Evolutionary conservation across 345 rosid genomes (phyloP).

Genomic region (Linum usitatissimum): DNA sequence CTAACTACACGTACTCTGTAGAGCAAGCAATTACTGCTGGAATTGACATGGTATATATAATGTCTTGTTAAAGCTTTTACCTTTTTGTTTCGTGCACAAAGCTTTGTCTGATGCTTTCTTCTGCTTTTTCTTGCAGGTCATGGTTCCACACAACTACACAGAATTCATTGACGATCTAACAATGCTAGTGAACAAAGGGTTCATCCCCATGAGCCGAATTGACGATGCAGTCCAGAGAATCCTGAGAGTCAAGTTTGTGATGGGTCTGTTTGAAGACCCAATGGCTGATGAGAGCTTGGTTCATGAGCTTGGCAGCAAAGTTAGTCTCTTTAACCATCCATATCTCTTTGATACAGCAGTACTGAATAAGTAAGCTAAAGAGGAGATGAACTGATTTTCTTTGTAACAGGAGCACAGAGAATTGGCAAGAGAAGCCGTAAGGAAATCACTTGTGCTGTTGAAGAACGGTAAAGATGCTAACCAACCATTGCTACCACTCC

Average conservation of each 20-base stretch:
- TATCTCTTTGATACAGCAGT: no score
- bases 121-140: constrained; percentile 32
- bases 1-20: constrained; percentile 74
- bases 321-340: constrained; percentile 8
- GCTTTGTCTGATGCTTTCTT: background rate
- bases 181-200: constrained; percentile 45
- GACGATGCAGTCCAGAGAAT: constrained; percentile 86
- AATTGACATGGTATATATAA: constrained; percentile 58
- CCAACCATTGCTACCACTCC: constrained; percentile 66
- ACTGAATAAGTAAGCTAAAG: no score
- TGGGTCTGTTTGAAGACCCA: constrained; percentile 94
- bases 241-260: constrained; percentile 66
- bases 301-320: constrained; percentile 82
- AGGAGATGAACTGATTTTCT: background rate
- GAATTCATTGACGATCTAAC: constrained; percentile 67
- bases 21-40: constrained; percentile 74
- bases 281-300: constrained; percentile 64
- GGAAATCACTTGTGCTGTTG: constrained; percentile 86
- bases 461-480: constrained; percentile 59
- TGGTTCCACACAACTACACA: constrained; percentile 67
- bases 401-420: constrained; percentile 66
- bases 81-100: background rate
- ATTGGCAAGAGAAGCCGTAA: constrained; percentile 93
- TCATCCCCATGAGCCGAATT: constrained; percentile 61
- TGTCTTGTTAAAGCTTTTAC: background rate